phyloP scores from a whole-genome alignment of 2,329 filamentous ascomycete species.

The Colletotrichum trifolii region DNA sequence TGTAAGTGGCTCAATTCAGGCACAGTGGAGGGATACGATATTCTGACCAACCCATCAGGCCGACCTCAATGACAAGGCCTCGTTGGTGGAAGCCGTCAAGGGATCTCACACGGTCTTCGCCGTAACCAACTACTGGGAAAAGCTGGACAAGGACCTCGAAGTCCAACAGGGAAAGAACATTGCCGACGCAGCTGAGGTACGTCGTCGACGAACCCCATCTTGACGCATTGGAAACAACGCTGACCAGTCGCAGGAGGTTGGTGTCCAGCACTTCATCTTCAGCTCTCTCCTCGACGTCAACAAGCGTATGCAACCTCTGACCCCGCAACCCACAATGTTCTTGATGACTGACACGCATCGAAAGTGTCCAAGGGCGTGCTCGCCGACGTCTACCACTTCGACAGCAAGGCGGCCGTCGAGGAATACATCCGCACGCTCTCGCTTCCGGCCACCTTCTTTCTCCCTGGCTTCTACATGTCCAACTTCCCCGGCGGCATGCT shows the following conservation, averaged over 20 bases:
- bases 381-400: slow-evolving; percentile 61
- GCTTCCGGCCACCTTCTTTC: slow-evolving; percentile 61
- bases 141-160: slow-evolving; percentile 51
- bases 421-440: slow-evolving; percentile 61
- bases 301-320: slow-evolving; percentile 46
- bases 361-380: slow-evolving; percentile 54
- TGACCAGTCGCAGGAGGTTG: slow-evolving; percentile 42
- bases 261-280: slow-evolving; percentile 57
- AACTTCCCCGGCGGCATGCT: slow-evolving; percentile 53
- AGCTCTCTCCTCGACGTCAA: slow-evolving; percentile 54
- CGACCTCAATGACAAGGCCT: slow-evolving; percentile 59
- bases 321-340: not conserved
- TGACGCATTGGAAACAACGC: slow-evolving; percentile 14
- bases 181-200: slow-evolving; percentile 58
- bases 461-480: slow-evolving; percentile 65
- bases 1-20: slow-evolving; percentile 43
- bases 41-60: slow-evolving; percentile 46
- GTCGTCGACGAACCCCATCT: slow-evolving; percentile 41
- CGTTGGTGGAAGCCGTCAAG: slow-evolving; percentile 55
- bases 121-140: slow-evolving; percentile 65
- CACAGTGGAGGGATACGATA: not conserved
- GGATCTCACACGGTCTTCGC: slow-evolving; percentile 62
- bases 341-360: slow-evolving; percentile 14
- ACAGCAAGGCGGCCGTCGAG: slow-evolving; percentile 67
- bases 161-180: slow-evolving; percentile 59